Conservation (phyloP, 2,329 filamentous ascomycete species). For the Verticillium isaacii region DNA sequence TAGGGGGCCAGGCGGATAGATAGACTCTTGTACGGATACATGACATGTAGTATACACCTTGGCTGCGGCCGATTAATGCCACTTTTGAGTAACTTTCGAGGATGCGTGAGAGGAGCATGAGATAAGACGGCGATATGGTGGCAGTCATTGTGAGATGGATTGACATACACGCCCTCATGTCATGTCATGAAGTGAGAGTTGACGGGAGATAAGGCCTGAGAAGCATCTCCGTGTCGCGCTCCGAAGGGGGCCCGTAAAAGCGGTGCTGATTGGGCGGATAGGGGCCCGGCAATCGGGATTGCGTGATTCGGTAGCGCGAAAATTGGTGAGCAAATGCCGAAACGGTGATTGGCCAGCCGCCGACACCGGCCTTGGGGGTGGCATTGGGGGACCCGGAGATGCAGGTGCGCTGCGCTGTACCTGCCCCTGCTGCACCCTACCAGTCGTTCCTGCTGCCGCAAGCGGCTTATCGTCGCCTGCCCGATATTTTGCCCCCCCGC, state of each 20-base stretch:
- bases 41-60: not conserved
- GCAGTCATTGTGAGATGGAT: no score
- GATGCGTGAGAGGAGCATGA: no score
- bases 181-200: no score
- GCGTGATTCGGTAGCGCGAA: slow-evolving; percentile 2
- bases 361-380: not conserved
- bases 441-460: not conserved
- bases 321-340: not conserved
- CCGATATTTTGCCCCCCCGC: not conserved
- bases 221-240: not conserved
- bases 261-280: slow-evolving; percentile 1
- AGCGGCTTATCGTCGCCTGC: not conserved
- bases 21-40: not conserved
- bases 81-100: not conserved
- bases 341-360: not conserved
- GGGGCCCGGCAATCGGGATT: not conserved
- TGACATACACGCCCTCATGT: no score
- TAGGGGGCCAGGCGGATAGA: not conserved
- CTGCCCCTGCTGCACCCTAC: not conserved
- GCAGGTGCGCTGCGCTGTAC: not conserved
- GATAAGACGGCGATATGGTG: no score
- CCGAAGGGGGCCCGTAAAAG: not conserved
- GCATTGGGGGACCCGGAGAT: not conserved
- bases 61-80: not conserved
- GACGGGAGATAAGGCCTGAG: no score